Evolutionary conservation across 2,329 filamentous ascomycete species (phyloP).

Genomic region (Annulohypoxylon truncatum): DNA sequence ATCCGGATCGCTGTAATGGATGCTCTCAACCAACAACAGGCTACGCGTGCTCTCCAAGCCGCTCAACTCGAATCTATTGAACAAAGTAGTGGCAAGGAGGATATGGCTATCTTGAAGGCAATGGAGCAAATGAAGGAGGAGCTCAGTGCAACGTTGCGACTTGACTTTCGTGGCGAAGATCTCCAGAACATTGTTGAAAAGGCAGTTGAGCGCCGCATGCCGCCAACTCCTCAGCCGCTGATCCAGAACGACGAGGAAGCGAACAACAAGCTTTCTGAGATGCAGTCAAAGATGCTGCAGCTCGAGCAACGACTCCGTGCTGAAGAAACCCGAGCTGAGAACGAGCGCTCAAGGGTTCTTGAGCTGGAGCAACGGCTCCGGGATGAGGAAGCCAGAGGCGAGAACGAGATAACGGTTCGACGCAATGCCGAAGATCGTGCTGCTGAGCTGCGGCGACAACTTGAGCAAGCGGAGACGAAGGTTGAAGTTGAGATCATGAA

Average conservation of each 20-base stretch:
- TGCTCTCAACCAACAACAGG: constrained; percentile 71
- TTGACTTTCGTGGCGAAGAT: constrained; percentile 62
- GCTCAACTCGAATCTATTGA: constrained; percentile 45
- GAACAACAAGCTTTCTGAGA: constrained; percentile 65
- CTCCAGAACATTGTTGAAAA: constrained; percentile 73
- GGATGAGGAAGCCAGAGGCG: constrained; percentile 60
- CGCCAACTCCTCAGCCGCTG: constrained; percentile 59
- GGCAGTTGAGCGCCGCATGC: constrained; percentile 68
- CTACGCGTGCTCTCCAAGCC: constrained; percentile 51
- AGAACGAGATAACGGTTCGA: constrained; percentile 62
- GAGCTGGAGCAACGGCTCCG: constrained; percentile 69
- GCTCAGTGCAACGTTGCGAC: constrained; percentile 57
- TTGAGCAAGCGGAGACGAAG: constrained; percentile 68
- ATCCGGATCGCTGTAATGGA: constrained; percentile 80
- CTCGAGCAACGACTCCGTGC: constrained; percentile 46
- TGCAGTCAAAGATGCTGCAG: constrained; percentile 67
- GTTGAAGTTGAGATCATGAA: constrained; percentile 72
- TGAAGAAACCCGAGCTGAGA: constrained; percentile 45
- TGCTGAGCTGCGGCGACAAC: constrained; percentile 64
- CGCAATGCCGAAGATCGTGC: constrained; percentile 65
- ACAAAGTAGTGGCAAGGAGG: constrained; percentile 51
- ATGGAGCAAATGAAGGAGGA: constrained; percentile 72
- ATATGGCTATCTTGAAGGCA: constrained; percentile 71
- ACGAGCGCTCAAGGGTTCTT: constrained; percentile 59
- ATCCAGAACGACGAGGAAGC: constrained; percentile 63